Conservation (phyloP, 768 basidiomycete species). For the Pisolithus sp. region DNA sequence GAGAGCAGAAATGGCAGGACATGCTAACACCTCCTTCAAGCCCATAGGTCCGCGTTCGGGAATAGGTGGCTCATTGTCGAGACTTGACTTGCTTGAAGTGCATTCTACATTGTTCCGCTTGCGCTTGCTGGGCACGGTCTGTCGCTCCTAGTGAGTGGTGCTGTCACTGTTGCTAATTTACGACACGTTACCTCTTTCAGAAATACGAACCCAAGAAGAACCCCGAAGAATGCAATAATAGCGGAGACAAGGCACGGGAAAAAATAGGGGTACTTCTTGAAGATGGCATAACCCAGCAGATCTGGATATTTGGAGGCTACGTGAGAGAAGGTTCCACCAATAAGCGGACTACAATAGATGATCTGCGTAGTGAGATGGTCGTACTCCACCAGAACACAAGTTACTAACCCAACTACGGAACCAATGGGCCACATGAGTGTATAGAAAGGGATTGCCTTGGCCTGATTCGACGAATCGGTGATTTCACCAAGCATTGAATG, state of each 20-base stretch:
- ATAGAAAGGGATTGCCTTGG: slow-evolving; percentile 52
- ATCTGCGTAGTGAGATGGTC: slow-evolving; percentile 1
- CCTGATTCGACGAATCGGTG: slow-evolving; percentile 58
- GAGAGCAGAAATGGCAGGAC: slow-evolving; percentile 48
- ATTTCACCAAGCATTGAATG: slow-evolving; percentile 60
- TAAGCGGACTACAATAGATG: slow-evolving; percentile 39
- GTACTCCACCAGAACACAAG: slow-evolving; percentile 2
- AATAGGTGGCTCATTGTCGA: slow-evolving; percentile 1
- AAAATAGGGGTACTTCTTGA: slow-evolving; percentile 50
- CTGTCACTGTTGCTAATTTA: background rate
- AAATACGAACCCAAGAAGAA: slow-evolving; percentile 40
- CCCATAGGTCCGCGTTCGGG: slow-evolving; percentile 21
- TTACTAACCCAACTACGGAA: slow-evolving; percentile 46
- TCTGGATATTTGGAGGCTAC: slow-evolving; percentile 45
- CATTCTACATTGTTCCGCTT: slow-evolving; percentile 20
- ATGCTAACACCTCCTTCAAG: slow-evolving; percentile 36
- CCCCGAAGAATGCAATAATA: slow-evolving; percentile 35
- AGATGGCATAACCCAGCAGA: slow-evolving; percentile 38
- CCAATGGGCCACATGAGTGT: slow-evolving; percentile 59
- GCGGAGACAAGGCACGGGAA: slow-evolving; percentile 52
- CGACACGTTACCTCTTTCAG: slow-evolving; percentile 46
- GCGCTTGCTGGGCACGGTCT: slow-evolving; percentile 47
- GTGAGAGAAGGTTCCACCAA: slow-evolving; percentile 57
- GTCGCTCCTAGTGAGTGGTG: slow-evolving; percentile 5
- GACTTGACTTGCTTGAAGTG: slow-evolving; percentile 5